Percentiles rank a stretch among this genome's conserved stretches.
Evolutionary conservation across 108 stramenopile species (phyloP).

Genomic region (Cyclotella baltica): DNA sequence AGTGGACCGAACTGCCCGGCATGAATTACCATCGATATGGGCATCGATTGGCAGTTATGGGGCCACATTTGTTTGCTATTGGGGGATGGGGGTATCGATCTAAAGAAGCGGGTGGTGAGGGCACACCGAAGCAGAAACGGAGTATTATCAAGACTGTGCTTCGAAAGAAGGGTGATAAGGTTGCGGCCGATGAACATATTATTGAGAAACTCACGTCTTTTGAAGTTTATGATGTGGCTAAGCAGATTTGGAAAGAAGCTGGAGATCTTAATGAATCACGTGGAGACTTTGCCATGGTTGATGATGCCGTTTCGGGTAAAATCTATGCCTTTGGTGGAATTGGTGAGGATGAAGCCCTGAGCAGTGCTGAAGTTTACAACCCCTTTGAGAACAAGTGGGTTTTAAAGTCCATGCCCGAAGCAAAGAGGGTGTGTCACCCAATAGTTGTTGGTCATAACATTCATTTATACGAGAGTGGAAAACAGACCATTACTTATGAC

Average conservation of each 20-base stretch:
- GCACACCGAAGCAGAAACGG: constrained; percentile 3
- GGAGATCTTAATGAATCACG: constrained; percentile 28
- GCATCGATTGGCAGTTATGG: constrained; percentile 24
- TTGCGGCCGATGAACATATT: neutral
- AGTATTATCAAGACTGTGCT: constrained; percentile 6
- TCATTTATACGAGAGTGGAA: constrained; percentile 28
- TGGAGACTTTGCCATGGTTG: constrained; percentile 26
- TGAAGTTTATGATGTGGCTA: constrained; percentile 32
- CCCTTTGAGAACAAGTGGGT: constrained; percentile 24
- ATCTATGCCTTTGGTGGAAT: constrained; percentile 32
- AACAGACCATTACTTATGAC: constrained; percentile 25
- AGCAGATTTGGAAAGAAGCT: constrained; percentile 31
- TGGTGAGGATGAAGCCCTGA: neutral
- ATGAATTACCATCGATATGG: constrained; percentile 33
- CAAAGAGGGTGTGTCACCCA: constrained; percentile 13
- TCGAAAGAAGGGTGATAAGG: neutral
- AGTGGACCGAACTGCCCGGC: constrained; percentile 20
- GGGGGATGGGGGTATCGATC: constrained; percentile 29
- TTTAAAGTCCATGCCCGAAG: constrained; percentile 25
- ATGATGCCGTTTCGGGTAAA: constrained; percentile 18
- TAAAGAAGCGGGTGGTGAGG: neutral
- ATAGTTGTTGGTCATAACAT: constrained; percentile 13
- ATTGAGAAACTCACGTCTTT: constrained; percentile 26
- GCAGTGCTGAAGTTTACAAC: constrained; percentile 26
- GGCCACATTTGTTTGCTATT: constrained; percentile 26